phyloP scores from a whole-genome alignment of 768 basidiomycete genomes.

The Paxillus rubicundulus region DNA sequence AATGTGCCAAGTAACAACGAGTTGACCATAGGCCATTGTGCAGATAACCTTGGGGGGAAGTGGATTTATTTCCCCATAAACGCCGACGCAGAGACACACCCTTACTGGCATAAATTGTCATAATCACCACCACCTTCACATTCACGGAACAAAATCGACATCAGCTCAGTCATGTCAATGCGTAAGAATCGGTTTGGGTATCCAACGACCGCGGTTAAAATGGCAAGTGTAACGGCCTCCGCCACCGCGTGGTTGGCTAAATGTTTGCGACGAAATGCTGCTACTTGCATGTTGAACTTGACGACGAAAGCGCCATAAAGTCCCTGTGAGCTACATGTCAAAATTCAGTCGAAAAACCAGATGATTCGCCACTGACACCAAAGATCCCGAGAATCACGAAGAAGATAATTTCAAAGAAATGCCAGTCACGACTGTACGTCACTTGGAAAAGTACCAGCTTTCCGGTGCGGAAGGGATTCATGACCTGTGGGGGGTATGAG shows the following conservation, averaged over 20 bases:
- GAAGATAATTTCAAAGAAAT: slow-evolving; percentile 97
- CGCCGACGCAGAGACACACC: slow-evolving; percentile 9
- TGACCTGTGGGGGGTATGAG: slow-evolving; percentile 55
- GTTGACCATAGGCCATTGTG: slow-evolving; percentile 94
- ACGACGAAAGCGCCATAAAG: slow-evolving; percentile 96
- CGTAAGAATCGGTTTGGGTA: slow-evolving; percentile 94
- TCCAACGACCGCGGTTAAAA: slow-evolving; percentile 85
- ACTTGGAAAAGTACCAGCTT: slow-evolving; percentile 98
- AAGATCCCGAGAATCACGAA: slow-evolving; percentile 95
- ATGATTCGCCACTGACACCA: slow-evolving; percentile 56
- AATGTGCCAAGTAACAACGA: slow-evolving; percentile 90
- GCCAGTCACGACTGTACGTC: slow-evolving; percentile 97
- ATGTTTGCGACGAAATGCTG: slow-evolving; percentile 91
- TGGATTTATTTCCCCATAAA: slow-evolving; percentile 5
- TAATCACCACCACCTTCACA: slow-evolving; percentile 93
- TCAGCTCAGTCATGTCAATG: slow-evolving; percentile 96
- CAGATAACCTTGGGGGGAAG: slow-evolving; percentile 56
- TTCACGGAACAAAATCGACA: slow-evolving; percentile 93
- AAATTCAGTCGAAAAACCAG: neutral
- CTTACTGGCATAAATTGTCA: slow-evolving; percentile 93
- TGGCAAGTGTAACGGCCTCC: slow-evolving; percentile 86
- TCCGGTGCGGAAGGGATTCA: slow-evolving; percentile 98
- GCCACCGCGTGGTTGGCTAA: slow-evolving; percentile 78
- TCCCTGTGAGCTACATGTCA: slow-evolving; percentile 53
- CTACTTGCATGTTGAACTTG: slow-evolving; percentile 94